Evolutionary conservation across 2,329 filamentous ascomycete species (phyloP), one percentile per base, ranked within the genome.

Genomic region (Fusarium palustre): DNA sequence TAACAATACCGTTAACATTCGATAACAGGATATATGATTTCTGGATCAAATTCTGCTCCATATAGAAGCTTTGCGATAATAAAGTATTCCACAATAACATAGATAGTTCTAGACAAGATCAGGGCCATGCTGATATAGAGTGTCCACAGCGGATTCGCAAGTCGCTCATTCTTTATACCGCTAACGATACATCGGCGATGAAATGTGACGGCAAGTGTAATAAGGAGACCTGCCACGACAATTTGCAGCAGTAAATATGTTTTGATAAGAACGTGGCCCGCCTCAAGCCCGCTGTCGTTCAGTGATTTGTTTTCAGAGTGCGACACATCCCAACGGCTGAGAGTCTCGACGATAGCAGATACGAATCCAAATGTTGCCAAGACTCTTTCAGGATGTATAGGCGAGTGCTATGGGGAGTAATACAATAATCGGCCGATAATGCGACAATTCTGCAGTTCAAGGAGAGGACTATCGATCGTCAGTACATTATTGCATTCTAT

Each of bases 361-460:
- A 86, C 68, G 34, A 78, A 78, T 16, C 80, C 81, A 64, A 86
- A 86, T 2, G 80, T 83, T 7, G 79, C 80, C 18, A 86, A 70
- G 18, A 85, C 81, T 28, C 80, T 76, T 24, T 80, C 78, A 0
- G 84, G 83, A 39, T 83, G 78, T 33, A 86, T 75, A 0, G 87
- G 87, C 0, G 87, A 82, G 59, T 86, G 81, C 72, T 89, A 87
- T 0, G 88, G 88, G 4, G 88, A 81, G 49, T 76, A 86, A 75
- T 86, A 86, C 22, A 91, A 80, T 15, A 88, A 81, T 6, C 87
- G 84, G 3, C 85, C 85, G 25, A 91, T 83, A 57, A 89, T 83
- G 69, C 88, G 84, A 76, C 90, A 90, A 72, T 90, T 89, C 57
- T 86, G 83, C 5, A 88, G 81, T 54, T 88, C 87, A 41, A 89